Base-by-base conservation (phyloP, 306 rosid genomes). In the Urtica urens region DNA sequence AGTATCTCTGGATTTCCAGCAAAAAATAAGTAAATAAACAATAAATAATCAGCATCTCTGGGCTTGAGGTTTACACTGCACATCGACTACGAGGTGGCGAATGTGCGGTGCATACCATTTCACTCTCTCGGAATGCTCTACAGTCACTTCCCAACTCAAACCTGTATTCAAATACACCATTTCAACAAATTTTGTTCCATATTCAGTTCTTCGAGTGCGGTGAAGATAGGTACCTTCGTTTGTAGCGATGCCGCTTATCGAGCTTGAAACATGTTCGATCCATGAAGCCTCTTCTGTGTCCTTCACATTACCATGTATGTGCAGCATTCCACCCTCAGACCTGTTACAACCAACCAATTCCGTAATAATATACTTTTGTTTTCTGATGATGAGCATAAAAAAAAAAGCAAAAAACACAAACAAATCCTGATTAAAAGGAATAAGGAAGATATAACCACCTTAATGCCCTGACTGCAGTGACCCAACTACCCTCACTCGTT, bases 101-200 rank as follows among this genome's bases (percentile, higher is more conserved):
- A 90, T 69, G 68, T 72, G 95, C 6, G 99, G 94, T 45, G 92
- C 95, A 33, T 85, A 90, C 99, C 87, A 90, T 65, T 90, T 90
- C 50, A 90, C 99, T 71, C 87, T 79, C 70, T 81, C 95, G 38
- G 79, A 69, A 30, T 90, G 87, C 57, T 77, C 87, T 35, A 90
- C 10, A 1, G 70, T 66, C 60, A 90, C 76, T 38, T 77, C 85
- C 95, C 99, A 90, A 49, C 72, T 57, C 57, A 66, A 70, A 45
- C 94, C 99, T 84, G 81, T 39, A 50, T 53, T 49, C 39, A 43
- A 40, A 42, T 34, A 9, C 40, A 34, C 23, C 14, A 4, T 3
- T 2, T 19, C 42, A 20, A 12, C 14, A 19, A 6, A 31, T 7
- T 11, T 28, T 1, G 20, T 19, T 12, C 31, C 16, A 49, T n/a